Percentiles rank a stretch among this genome's conserved stretches.
These are phyloP conservation scores for Epichloe uncinata DNA, from an alignment of 2,329 filamentous ascomycete species.

Conservation along the genomic window DNA sequence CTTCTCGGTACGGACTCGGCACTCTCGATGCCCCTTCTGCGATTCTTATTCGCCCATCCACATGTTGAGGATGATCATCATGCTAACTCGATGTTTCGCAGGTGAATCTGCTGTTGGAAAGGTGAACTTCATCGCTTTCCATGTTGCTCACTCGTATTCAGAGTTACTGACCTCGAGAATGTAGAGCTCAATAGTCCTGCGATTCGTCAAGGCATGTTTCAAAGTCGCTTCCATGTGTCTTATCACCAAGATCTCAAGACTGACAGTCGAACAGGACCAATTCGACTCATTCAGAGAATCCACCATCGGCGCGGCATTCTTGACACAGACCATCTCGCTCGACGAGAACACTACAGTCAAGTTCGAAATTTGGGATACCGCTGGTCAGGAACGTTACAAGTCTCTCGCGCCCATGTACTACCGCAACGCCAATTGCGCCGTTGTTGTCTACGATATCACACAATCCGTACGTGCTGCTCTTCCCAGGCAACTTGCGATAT, in stretches of 20 bases:
- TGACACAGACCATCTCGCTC: slow-evolving; percentile 96
- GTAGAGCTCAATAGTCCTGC: slow-evolving; percentile 90
- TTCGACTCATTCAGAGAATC: slow-evolving; percentile 97
- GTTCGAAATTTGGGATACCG: slow-evolving; percentile 99
- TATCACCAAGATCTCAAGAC: background rate
- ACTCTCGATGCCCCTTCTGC: background rate
- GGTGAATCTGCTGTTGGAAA: slow-evolving; percentile 99
- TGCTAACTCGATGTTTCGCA: slow-evolving; percentile 25
- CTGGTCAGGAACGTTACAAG: slow-evolving; percentile 97
- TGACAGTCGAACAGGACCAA: slow-evolving; percentile 57
- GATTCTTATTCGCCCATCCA: background rate
- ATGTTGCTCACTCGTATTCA: slow-evolving; percentile 1
- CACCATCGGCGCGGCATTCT: slow-evolving; percentile 94
- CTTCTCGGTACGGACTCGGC: slow-evolving; percentile 61
- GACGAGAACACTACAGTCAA: slow-evolving; percentile 98
- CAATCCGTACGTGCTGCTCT: slow-evolving; percentile 60
- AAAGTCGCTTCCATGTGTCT: background rate
- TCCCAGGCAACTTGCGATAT: background rate
- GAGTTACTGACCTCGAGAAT: slow-evolving; percentile 9
- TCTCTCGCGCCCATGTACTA: slow-evolving; percentile 99
- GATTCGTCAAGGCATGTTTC: slow-evolving; percentile 84
- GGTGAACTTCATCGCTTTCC: slow-evolving; percentile 34
- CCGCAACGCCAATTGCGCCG: slow-evolving; percentile 96
- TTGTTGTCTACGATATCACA: slow-evolving; percentile 98
- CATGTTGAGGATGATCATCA: background rate